phyloP scores from a whole-genome alignment of 2,329 filamentous ascomycete genomes.

The Ophiosphaerella herpotricha region DNA sequence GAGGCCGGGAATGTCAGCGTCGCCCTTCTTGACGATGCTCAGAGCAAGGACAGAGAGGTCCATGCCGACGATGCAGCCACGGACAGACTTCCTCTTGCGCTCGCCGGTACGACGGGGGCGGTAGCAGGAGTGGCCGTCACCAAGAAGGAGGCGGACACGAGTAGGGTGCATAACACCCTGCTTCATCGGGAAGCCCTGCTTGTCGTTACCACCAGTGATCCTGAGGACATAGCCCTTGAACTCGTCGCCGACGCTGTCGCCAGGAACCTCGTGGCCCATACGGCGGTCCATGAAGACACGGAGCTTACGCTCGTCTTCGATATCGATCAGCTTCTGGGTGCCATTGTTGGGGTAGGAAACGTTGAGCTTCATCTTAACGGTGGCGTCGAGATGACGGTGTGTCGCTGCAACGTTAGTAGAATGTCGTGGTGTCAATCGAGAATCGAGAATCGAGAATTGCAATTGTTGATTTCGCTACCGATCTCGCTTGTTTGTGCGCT shows the following conservation, averaged over 20 bases:
- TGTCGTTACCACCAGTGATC: constrained; percentile 99
- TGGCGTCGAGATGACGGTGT: constrained; percentile 37
- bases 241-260: constrained; percentile 95
- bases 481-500: constrained; percentile 15
- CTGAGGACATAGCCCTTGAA: constrained; percentile 99
- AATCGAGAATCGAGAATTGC: constrained; percentile 18
- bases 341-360: constrained; percentile 96
- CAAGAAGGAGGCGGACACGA: constrained; percentile 95
- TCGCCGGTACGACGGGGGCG: constrained; percentile 95
- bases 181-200: constrained; percentile 99
- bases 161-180: constrained; percentile 99
- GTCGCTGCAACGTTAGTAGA: constrained; percentile 45
- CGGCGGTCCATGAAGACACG: constrained; percentile 98
- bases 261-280: constrained; percentile 91
- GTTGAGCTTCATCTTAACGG: constrained; percentile 73
- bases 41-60: constrained; percentile 95
- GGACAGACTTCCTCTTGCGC: constrained; percentile 99
- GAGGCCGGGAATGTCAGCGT: constrained; percentile 88
- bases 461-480: constrained; percentile 11
- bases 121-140: constrained; percentile 99
- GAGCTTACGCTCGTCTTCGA: constrained; percentile 99
- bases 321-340: constrained; percentile 98
- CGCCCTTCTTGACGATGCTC: constrained; percentile 97
- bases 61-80: constrained; percentile 96
- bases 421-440: constrained; percentile 27